phyloP scores from a whole-genome alignment of 2,329 filamentous ascomycete genomes.

The Colletotrichum cuscutae region DNA sequence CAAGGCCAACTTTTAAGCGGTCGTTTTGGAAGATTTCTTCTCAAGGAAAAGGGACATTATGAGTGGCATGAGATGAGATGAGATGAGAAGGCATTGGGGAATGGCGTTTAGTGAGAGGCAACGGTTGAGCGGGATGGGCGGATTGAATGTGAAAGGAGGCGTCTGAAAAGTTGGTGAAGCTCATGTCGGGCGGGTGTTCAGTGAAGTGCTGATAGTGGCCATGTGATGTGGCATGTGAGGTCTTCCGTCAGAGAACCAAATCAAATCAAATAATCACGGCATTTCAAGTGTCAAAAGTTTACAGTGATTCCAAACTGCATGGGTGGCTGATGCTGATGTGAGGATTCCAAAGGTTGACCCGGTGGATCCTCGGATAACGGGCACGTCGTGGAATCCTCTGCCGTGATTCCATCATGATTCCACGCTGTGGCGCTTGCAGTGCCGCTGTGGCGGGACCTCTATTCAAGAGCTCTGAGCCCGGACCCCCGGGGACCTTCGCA shows the following conservation, averaged over 20 bases:
- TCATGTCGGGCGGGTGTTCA: background rate
- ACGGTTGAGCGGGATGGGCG: background rate
- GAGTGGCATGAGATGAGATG: too few species aligned
- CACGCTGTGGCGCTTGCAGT: conserved; percentile 19
- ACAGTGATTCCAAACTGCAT: background rate
- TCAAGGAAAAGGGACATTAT: background rate
- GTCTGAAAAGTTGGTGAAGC: background rate
- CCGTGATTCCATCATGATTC: conserved; percentile 25
- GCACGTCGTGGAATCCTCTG: background rate
- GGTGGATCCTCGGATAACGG: background rate
- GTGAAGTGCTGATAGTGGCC: background rate
- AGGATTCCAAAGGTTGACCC: background rate
- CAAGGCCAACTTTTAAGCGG: conserved; percentile 61
- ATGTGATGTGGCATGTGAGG: background rate
- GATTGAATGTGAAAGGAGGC: background rate
- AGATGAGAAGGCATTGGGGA: too few species aligned
- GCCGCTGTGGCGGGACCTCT: conserved; percentile 20
- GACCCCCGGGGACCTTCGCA: background rate
- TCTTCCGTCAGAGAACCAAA: background rate
- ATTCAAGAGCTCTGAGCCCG: background rate
- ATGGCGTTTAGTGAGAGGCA: conserved; percentile 7
- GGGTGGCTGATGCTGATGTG: background rate
- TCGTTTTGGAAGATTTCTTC: fast-evolving
- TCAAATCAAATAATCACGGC: background rate
- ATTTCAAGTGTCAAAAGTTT: background rate